A percentile compares a stretch with the other conserved stretches of the same genome.
Conservation (phyloP, 2,329 filamentous ascomycete genomes). For the Pleomassaria siparia region DNA sequence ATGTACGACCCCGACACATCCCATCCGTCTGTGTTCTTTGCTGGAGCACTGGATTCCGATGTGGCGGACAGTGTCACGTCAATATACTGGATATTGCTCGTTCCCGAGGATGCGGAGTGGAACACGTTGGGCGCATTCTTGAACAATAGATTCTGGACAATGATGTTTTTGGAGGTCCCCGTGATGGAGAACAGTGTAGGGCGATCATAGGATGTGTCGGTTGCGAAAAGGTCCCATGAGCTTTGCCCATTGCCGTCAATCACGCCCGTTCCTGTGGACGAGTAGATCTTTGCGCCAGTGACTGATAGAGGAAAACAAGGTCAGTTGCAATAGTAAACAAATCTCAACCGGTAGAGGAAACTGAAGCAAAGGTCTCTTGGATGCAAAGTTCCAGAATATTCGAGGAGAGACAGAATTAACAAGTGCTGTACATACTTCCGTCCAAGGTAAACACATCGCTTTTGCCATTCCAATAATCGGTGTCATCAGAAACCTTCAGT, state of each 20-base stretch:
- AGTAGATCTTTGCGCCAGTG: constrained; percentile 42
- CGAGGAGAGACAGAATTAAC: too few species aligned
- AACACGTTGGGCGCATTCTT: background rate
- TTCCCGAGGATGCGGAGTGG: background rate
- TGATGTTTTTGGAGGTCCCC: background rate
- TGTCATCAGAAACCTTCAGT: constrained; percentile 43
- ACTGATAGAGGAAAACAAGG: too few species aligned
- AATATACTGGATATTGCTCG: background rate
- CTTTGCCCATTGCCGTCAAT: constrained; percentile 53
- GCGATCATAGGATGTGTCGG: constrained; percentile 41
- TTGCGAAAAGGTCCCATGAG: constrained; percentile 46
- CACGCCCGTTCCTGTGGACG: constrained; percentile 44
- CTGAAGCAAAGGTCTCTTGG: too few species aligned
- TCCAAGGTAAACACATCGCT: constrained; percentile 45
- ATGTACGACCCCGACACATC: background rate
- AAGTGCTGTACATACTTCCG: too few species aligned
- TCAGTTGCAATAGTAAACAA: too few species aligned
- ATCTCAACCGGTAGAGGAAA: too few species aligned
- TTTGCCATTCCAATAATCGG: constrained; percentile 46
- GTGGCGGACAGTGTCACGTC: background rate
- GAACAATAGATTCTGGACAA: background rate
- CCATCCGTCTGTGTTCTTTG: background rate
- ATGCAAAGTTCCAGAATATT: too few species aligned
- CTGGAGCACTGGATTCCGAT: background rate
- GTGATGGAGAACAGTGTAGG: constrained; percentile 48